These are phyloP conservation scores for Albatrellus sp. DNA, from an alignment of 1,284 basidiomycete genomes.

Conservation along the genomic window DNA sequence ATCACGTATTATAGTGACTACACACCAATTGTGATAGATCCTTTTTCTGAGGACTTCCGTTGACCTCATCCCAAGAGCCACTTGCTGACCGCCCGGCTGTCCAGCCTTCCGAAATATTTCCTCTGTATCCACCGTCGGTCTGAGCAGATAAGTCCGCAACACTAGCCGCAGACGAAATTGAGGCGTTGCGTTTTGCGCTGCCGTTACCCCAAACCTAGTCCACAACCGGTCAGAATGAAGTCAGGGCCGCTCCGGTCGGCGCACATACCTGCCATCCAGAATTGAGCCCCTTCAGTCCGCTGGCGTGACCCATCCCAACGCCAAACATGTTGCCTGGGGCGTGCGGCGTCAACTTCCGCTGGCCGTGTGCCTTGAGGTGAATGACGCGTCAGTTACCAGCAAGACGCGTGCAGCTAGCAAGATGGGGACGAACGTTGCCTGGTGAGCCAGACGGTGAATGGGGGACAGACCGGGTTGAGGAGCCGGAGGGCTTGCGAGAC, in stretches of 20 bases:
- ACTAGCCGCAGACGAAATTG: slow-evolving; percentile 46
- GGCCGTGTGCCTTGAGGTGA: slow-evolving; percentile 24
- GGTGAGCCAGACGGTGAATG: slow-evolving; percentile 51
- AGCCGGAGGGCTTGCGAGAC: slow-evolving; percentile 54
- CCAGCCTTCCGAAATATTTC: slow-evolving; percentile 38
- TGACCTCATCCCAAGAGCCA: slow-evolving; percentile 51
- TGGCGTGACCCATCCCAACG: slow-evolving; percentile 35
- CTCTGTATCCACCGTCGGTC: slow-evolving; percentile 33
- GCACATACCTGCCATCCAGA: slow-evolving; percentile 59
- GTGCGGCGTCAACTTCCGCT: slow-evolving; percentile 31
- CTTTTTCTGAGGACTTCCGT: slow-evolving; percentile 32
- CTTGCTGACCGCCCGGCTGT: slow-evolving; percentile 30
- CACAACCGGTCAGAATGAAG: too few relatives aligned
- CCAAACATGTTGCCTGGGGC: slow-evolving; percentile 37
- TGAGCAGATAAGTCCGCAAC: slow-evolving; percentile 34
- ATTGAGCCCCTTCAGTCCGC: slow-evolving; percentile 39
- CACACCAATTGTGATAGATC: slow-evolving; percentile 27
- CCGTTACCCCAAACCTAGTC: slow-evolving; percentile 46
- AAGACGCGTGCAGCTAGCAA: neutral
- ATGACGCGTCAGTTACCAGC: neutral
- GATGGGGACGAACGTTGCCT: slow-evolving; percentile 30
- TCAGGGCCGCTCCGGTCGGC: slow-evolving; percentile 1
- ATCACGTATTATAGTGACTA: neutral
- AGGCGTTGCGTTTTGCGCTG: slow-evolving; percentile 46
- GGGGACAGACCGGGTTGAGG: slow-evolving; percentile 46